Percentiles rank a stretch among this genome's conserved stretches.
These are phyloP conservation scores for Teunomyces gatunensis DNA, from an alignment of 805 yeast species.

Conservation along the genomic window DNA sequence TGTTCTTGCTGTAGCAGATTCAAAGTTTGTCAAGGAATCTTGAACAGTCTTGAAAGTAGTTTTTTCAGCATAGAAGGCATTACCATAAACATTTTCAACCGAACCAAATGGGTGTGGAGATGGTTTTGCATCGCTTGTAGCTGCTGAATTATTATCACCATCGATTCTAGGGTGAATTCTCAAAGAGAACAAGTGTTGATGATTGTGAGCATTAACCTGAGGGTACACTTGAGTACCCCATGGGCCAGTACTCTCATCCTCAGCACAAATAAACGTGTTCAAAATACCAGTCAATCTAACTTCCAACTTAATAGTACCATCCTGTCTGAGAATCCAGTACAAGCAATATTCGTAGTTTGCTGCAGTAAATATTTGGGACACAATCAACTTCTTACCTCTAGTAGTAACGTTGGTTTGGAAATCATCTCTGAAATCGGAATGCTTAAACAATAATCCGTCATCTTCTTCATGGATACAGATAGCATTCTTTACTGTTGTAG, in stretches of 20 bases:
- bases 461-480: constrained; percentile 86
- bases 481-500: constrained; percentile 71
- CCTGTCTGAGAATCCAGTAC: constrained; percentile 81
- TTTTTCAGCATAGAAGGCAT: constrained; percentile 66
- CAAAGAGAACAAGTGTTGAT: constrained; percentile 77
- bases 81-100: constrained; percentile 72
- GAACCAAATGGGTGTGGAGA: constrained; percentile 63
- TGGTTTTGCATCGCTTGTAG: constrained; percentile 60
- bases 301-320: constrained; percentile 78
- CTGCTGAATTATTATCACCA: constrained; percentile 75
- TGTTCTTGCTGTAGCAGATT: constrained; percentile 63
- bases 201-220: constrained; percentile 79
- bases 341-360: constrained; percentile 84
- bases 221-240: constrained; percentile 84
- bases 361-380: constrained; percentile 83
- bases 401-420: constrained; percentile 73
- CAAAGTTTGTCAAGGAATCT: constrained; percentile 62
- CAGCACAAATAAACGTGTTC: constrained; percentile 66
- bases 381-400: constrained; percentile 68
- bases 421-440: constrained; percentile 80
- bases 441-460: constrained; percentile 75
- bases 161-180: constrained; percentile 80
- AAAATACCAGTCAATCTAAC: constrained; percentile 79
- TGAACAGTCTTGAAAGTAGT: constrained; percentile 66
- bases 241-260: constrained; percentile 65